Conservation (phyloP, 1,284 basidiomycete genomes). For the Boletus putidus region DNA sequence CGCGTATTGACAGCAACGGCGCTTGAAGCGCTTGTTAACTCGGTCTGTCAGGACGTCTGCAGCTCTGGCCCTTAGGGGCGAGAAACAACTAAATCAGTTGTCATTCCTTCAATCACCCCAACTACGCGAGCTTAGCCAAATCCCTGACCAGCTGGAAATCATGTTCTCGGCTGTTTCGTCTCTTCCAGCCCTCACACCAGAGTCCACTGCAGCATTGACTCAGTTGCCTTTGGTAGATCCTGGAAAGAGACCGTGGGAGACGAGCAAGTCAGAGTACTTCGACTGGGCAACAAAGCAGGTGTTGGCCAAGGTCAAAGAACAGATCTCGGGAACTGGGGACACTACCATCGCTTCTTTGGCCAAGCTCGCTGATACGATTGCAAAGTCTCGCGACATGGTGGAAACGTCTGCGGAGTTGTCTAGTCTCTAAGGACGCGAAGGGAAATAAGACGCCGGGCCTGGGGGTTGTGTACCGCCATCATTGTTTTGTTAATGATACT, state of each 20-base stretch:
- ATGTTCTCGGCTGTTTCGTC: slow-evolving; percentile 51
- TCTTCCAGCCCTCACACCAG: slow-evolving; percentile 53
- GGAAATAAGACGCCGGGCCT: neutral
- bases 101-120: slow-evolving; percentile 45
- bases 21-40: slow-evolving; percentile 53
- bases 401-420: slow-evolving; percentile 16
- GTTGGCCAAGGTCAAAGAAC: slow-evolving; percentile 47
- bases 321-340: slow-evolving; percentile 37
- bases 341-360: slow-evolving; percentile 32
- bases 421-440: slow-evolving; percentile 1
- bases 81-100: slow-evolving; percentile 46
- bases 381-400: slow-evolving; percentile 36
- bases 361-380: slow-evolving; percentile 34
- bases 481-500: neutral
- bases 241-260: slow-evolving; percentile 72
- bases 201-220: slow-evolving; percentile 42
- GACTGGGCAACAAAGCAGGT: slow-evolving; percentile 66
- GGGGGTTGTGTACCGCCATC: neutral
- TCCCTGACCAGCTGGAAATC: slow-evolving; percentile 42
- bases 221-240: slow-evolving; percentile 50
- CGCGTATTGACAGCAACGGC: slow-evolving; percentile 54
- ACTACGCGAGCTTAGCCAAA: slow-evolving; percentile 35
- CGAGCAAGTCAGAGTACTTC: slow-evolving; percentile 60
- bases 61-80: slow-evolving; percentile 45
- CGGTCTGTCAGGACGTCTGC: slow-evolving; percentile 50